These are phyloP conservation scores for Cardiospermum halicacabum DNA, from an alignment of 345 rosid species.

Conservation along the genomic window DNA sequence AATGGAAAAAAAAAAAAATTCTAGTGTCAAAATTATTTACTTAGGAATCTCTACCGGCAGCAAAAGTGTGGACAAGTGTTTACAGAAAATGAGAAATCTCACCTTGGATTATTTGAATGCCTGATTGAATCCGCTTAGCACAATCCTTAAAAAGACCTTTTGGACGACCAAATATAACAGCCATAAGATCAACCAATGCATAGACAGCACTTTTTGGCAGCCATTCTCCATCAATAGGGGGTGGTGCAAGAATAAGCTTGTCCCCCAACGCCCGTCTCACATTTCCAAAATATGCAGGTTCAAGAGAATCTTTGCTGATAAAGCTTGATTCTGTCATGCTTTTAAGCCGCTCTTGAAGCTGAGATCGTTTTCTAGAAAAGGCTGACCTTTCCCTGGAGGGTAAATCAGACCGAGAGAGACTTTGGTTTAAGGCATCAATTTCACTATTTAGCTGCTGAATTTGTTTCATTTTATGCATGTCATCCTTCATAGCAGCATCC, in stretches of 20 bases:
- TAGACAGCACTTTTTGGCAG: slow-evolving; percentile 83
- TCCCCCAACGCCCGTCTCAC: slow-evolving; percentile 49
- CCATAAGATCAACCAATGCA: slow-evolving; percentile 93
- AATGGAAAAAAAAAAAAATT: slow-evolving; percentile 4
- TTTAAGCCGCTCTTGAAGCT: slow-evolving; percentile 52
- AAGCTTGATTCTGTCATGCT: slow-evolving; percentile 28
- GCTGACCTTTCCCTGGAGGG: slow-evolving; percentile 61
- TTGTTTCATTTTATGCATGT: slow-evolving; percentile 46
- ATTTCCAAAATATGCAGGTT: slow-evolving; percentile 62
- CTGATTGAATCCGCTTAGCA: slow-evolving; percentile 81
- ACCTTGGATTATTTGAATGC: slow-evolving; percentile 74
- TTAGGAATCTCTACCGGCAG: neutral
- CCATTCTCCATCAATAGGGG: slow-evolving; percentile 95
- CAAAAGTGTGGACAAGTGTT: neutral
- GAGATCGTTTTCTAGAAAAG: slow-evolving; percentile 44
- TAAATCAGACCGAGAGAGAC: slow-evolving; percentile 57
- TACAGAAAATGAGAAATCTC: neutral
- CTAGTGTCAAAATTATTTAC: neutral
- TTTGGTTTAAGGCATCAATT: slow-evolving; percentile 60
- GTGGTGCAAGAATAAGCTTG: slow-evolving; percentile 74
- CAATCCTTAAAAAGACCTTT: slow-evolving; percentile 93
- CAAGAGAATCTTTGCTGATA: slow-evolving; percentile 37
- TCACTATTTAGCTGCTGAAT: slow-evolving; percentile 49
- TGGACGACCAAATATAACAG: slow-evolving; percentile 83
- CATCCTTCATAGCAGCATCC: slow-evolving; percentile 87